Conservation (phyloP, 2,329 filamentous ascomycete species). For the Grosmannia serpens region DNA sequence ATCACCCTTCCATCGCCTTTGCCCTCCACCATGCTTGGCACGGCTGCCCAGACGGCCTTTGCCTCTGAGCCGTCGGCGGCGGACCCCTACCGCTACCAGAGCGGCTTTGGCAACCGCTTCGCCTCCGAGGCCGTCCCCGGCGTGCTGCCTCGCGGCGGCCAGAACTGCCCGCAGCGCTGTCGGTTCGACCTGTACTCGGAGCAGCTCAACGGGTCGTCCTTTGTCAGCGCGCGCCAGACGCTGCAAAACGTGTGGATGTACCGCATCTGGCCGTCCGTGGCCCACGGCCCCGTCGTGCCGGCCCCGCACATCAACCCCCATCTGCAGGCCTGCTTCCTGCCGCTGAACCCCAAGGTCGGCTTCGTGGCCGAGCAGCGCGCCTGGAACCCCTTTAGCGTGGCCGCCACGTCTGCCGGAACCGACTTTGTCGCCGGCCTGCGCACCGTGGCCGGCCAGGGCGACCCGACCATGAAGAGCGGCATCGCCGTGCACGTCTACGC, state of each 20-base stretch:
- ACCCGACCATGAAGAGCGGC: slow-evolving; percentile 35
- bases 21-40: neutral
- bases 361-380: slow-evolving; percentile 21
- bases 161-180: slow-evolving; percentile 33
- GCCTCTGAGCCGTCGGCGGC: slow-evolving; percentile 1
- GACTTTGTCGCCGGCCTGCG: slow-evolving; percentile 36
- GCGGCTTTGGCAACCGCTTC: slow-evolving; percentile 42
- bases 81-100: slow-evolving; percentile 41
- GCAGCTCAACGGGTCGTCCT: slow-evolving; percentile 33
- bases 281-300: slow-evolving; percentile 14
- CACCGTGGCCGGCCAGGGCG: slow-evolving; percentile 36
- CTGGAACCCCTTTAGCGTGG: slow-evolving; percentile 31
- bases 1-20: neutral
- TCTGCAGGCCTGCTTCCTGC: slow-evolving; percentile 31
- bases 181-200: slow-evolving; percentile 31
- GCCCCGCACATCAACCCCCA: slow-evolving; percentile 9
- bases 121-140: slow-evolving; percentile 34
- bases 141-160: slow-evolving; percentile 29
- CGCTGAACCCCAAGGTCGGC: slow-evolving; percentile 32
- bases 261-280: slow-evolving; percentile 21
- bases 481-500: slow-evolving; percentile 37
- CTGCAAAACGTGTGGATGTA: slow-evolving; percentile 25
- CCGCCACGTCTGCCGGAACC: slow-evolving; percentile 6
- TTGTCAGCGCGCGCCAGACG: slow-evolving; percentile 18
- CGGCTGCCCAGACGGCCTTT: slow-evolving; percentile 10